Evolutionary conservation across 495 filamentous ascomycete species (phyloP).

Genomic region (Pseudevernia furfuracea): DNA sequence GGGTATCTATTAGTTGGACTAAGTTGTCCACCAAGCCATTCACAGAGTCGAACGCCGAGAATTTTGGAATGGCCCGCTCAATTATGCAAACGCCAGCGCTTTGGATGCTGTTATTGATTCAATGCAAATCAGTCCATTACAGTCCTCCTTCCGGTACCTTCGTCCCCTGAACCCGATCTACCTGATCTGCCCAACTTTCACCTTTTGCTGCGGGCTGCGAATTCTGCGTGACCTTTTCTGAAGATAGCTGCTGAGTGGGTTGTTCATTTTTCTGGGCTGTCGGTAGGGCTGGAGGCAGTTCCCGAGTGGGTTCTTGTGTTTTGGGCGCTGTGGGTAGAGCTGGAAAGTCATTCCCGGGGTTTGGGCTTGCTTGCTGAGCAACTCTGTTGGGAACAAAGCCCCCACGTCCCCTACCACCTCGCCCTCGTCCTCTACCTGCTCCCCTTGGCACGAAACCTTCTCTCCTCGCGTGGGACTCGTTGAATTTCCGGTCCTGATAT

Average conservation of each 20-base stretch:
- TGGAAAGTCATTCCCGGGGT: constrained; percentile 32
- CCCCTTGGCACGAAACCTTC: constrained; percentile 15
- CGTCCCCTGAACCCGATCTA: constrained; percentile 34
- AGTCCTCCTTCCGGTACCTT: constrained; percentile 11
- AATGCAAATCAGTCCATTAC: neutral
- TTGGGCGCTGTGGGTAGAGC: constrained; percentile 35
- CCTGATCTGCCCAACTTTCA: constrained; percentile 38
- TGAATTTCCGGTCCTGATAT: constrained; percentile 6
- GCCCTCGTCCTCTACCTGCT: constrained; percentile 18
- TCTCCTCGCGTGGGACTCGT: constrained; percentile 5
- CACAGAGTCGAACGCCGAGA: neutral
- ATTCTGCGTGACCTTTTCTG: constrained; percentile 23
- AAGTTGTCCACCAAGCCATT: neutral
- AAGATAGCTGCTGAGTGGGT: constrained; percentile 14
- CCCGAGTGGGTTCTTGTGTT: constrained; percentile 19
- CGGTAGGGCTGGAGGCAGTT: constrained; percentile 32
- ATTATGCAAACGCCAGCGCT: neutral
- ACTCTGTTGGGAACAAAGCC: constrained; percentile 20
- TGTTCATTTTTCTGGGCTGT: constrained; percentile 27
- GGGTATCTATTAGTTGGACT: constrained; percentile 1
- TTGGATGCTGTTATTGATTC: neutral
- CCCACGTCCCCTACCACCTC: constrained; percentile 22
- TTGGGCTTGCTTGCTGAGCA: constrained; percentile 10
- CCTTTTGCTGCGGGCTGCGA: constrained; percentile 4
- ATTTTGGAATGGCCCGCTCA: neutral